Evolutionary conservation across 2,329 filamentous ascomycete species (phyloP), one percentile per base, ranked within the genome.

Genomic region (Colletotrichum cuscutae): DNA sequence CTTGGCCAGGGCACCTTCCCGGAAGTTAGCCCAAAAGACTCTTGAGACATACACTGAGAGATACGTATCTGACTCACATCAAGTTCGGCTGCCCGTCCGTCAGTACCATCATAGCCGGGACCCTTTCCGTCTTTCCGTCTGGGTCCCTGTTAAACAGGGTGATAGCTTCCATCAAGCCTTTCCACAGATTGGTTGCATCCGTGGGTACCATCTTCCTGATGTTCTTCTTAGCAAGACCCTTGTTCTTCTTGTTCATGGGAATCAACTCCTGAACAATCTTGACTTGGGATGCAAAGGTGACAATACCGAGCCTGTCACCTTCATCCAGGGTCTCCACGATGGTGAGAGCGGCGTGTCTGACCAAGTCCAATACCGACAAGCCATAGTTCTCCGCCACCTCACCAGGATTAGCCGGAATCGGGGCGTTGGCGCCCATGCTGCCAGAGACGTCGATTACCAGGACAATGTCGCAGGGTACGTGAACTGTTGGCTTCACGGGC

Each of bases 361-460:
- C 86, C 26, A 92, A 83, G 75, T 92, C 90, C 26, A 92, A 78
- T 1, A 91, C 84, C 0, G 85, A 87, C 0, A 91, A 80, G 0
- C 89, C 89, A 1, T 84, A 84, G 24, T 83, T 77, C 74, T 90
- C 88, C 2, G 78, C 73, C 19, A 79, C 77, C 6, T 85, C 82
- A 15, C 83, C 84, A 1, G 78, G 74, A 4, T 77, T 77, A 11
- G 76, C 76, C 0, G 88, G 87, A 0, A 87, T 82, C 0, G 86
- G 87, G 0, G 89, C 89, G 1, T 79, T 75, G 0, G 72, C 65
- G 1, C 71, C 63, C 90, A 92, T 92, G 79, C 89, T 91, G 0
- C 82, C 84, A 0, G 90, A 92, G 15, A 91, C 84, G 76, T 92
- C 90, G 66, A 92, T 90, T 19, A 89, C 89, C 3, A 92, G 83